Evolutionary conservation across 495 filamentous ascomycete genomes (phyloP).

Genomic region (Penicillium soppii): DNA sequence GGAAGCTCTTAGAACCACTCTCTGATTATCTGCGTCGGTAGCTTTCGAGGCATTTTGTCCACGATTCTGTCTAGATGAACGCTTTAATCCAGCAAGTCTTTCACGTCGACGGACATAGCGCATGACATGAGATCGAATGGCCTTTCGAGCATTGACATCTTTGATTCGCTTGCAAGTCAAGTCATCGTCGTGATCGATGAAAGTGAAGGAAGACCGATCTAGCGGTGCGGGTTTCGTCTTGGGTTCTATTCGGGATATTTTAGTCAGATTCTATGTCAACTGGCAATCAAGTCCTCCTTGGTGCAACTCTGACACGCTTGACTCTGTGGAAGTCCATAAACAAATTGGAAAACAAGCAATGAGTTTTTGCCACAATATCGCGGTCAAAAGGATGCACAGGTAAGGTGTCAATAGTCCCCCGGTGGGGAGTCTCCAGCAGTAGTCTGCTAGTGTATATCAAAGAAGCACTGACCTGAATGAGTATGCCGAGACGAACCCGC

Average conservation of each 20-base stretch:
- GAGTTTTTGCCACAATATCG: not conserved
- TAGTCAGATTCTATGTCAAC: constrained; percentile 6
- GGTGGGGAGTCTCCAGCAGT: not conserved
- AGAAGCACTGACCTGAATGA: constrained; percentile 29
- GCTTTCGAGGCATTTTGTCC: constrained; percentile 5
- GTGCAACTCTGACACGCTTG: constrained; percentile 1
- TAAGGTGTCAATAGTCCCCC: too few relatives aligned
- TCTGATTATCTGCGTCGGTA: constrained; percentile 6
- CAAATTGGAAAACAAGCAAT: not conserved
- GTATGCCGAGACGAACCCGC: constrained; percentile 17
- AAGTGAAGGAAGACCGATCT: constrained; percentile 35
- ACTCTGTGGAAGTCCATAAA: not conserved
- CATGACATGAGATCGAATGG: constrained; percentile 42
- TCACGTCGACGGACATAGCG: constrained; percentile 40
- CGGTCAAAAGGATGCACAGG: too few relatives aligned
- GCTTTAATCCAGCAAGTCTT: constrained; percentile 33
- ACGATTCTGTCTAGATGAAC: constrained; percentile 27
- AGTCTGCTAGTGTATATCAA: not conserved
- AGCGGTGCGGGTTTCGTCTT: constrained; percentile 15
- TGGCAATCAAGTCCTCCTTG: not conserved
- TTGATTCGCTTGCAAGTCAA: constrained; percentile 38
- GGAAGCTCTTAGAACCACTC: constrained; percentile 15
- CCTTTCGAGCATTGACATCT: constrained; percentile 37
- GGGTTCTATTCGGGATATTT: constrained; percentile 13
- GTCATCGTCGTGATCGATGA: constrained; percentile 41